Evolutionary conservation across 495 filamentous ascomycete species (phyloP).

Genomic region (Podospora bellae-mahoneyi): DNA sequence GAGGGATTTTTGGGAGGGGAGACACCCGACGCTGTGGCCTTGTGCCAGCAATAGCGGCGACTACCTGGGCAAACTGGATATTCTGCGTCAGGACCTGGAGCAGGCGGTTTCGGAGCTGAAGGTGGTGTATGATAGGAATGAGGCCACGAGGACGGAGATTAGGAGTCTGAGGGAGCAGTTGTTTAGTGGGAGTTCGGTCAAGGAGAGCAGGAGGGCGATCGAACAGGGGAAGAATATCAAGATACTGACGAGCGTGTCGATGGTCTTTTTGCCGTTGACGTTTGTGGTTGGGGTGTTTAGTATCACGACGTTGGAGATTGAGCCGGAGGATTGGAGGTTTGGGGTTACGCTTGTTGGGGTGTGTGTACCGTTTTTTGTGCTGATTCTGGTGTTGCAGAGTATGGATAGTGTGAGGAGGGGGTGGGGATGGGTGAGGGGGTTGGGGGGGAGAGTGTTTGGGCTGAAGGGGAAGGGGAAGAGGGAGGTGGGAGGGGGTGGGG

Average conservation of each 20-base stretch:
- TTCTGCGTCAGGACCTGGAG: conserved; percentile 30
- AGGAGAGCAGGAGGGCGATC: conserved; percentile 33
- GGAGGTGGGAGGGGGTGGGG: not conserved
- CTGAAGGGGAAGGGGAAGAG: not conserved
- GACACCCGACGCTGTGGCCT: conserved; percentile 42
- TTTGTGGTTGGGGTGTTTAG: conserved; percentile 40
- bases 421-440: not conserved
- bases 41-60: conserved; percentile 1
- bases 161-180: conserved; percentile 34
- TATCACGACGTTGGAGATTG: conserved; percentile 33
- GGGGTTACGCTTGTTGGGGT: conserved; percentile 32
- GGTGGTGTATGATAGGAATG: conserved; percentile 26
- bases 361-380: conserved; percentile 36
- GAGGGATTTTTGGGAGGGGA: conserved; percentile 50
- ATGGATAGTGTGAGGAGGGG: conserved; percentile 20
- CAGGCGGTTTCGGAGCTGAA: conserved; percentile 25
- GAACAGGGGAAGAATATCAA: conserved; percentile 42
- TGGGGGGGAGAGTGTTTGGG: not conserved
- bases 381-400: conserved; percentile 32
- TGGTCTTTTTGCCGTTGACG: conserved; percentile 42
- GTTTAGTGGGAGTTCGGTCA: conserved; percentile 35
- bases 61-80: conserved; percentile 22
- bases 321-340: conserved; percentile 31
- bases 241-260: conserved; percentile 39
- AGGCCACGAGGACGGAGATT: conserved; percentile 32